Conservation (phyloP, 805 yeast species). For the Pichia gijzeniarum region DNA sequence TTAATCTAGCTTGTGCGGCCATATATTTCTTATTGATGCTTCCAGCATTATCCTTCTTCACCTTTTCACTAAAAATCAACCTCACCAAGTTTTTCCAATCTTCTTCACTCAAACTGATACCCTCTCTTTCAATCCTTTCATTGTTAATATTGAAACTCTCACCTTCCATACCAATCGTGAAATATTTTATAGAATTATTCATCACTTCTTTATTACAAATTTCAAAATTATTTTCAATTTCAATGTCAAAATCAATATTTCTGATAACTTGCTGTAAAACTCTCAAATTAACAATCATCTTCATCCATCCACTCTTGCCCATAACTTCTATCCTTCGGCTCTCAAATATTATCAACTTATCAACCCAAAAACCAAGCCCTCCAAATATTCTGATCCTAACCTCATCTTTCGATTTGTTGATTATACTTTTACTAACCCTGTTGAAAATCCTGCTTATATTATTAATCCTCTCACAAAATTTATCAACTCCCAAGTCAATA, state of each 20-base stretch:
- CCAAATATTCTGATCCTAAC: conserved; percentile 13
- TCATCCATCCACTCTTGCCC: conserved; percentile 53
- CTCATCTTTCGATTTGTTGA: conserved; percentile 7
- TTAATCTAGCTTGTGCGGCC: conserved; percentile 11
- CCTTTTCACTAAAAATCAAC: conserved; percentile 41
- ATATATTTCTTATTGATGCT: conserved; percentile 8
- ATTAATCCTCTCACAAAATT: conserved; percentile 15
- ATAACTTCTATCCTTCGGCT: conserved; percentile 44
- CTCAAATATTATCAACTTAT: conserved; percentile 45
- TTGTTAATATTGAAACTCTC: conserved; percentile 10
- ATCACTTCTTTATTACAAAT: conserved; percentile 2
- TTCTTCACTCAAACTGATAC: conserved; percentile 29
- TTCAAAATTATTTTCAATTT: not conserved
- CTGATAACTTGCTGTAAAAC: conserved; percentile 66
- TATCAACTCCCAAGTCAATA: conserved; percentile 13
- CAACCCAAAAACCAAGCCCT: conserved; percentile 30
- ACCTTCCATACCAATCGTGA: conserved; percentile 33
- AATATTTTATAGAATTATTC: conserved; percentile 43
- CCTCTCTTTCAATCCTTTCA: conserved; percentile 3
- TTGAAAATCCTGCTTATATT: conserved; percentile 13
- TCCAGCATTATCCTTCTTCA: conserved; percentile 14
- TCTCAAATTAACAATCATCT: conserved; percentile 52
- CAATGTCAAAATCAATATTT: conserved; percentile 33
- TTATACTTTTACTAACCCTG: conserved; percentile 7
- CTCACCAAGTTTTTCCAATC: conserved; percentile 48